Conservation (phyloP, 2,329 filamentous ascomycete species). For the Cryphonectria japonica region DNA sequence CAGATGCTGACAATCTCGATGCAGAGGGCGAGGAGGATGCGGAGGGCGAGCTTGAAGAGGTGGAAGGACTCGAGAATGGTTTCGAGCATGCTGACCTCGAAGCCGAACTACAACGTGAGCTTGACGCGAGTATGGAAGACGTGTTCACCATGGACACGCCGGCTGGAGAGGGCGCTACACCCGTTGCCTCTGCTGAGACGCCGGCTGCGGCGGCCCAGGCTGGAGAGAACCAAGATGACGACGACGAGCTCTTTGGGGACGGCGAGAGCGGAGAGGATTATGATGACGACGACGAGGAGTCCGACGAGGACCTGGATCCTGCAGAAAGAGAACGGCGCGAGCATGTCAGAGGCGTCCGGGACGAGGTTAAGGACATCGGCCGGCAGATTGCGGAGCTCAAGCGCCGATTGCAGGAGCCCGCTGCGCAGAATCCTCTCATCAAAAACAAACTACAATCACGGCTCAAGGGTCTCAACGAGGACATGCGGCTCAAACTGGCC, state of each 20-base stretch:
- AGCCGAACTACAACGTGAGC: conserved; percentile 35
- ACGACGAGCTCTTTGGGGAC: conserved; percentile 45
- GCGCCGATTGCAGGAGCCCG: conserved; percentile 50
- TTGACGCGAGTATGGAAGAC: conserved; percentile 44
- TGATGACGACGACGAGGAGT: conserved; percentile 56
- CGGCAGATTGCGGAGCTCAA: conserved; percentile 53
- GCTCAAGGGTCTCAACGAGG: conserved; percentile 50
- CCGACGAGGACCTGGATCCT: conserved; percentile 58
- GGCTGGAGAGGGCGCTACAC: conserved; percentile 44
- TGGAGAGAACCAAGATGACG: conserved; percentile 51
- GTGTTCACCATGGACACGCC: conserved; percentile 60
- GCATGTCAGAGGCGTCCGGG: conserved; percentile 57
- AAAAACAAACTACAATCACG: conserved; percentile 53
- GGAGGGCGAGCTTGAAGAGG: conserved; percentile 42
- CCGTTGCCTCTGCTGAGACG: conserved; percentile 46
- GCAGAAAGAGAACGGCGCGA: conserved; percentile 55
- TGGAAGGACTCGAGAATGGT: conserved; percentile 31
- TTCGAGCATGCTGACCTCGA: conserved; percentile 41
- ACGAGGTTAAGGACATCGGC: conserved; percentile 58
- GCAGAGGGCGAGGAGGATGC: conserved; percentile 53
- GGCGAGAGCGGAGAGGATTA: conserved; percentile 47
- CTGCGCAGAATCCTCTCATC: conserved; percentile 53
- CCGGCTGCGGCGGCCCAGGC: conserved; percentile 48
- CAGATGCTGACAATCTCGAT: conserved; percentile 48
- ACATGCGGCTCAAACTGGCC: conserved; percentile 43